phyloP scores from a whole-genome alignment of 345 rosid genomes.

The Heritiera fomes region DNA sequence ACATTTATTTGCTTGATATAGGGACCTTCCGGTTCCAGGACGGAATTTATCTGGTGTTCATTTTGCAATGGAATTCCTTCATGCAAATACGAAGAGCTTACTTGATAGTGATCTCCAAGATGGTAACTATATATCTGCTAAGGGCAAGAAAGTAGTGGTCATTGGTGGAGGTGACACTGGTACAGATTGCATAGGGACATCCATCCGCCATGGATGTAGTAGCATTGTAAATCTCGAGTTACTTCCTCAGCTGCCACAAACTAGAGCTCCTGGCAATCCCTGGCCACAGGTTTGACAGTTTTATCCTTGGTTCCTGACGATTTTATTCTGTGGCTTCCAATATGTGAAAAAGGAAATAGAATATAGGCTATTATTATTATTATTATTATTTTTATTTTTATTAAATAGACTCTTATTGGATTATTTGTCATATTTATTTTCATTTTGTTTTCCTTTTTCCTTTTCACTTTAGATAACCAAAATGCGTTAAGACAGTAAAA shows the following conservation, averaged over 20 bases:
- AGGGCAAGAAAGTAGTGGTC: conserved; percentile 90
- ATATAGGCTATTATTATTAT: neutral
- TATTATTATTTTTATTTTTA: no score
- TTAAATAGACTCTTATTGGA: no score
- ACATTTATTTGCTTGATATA: conserved; percentile 36
- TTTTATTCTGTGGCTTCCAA: neutral
- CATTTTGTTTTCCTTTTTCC: neutral
- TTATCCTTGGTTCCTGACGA: neutral
- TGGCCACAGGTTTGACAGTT: conserved; percentile 88
- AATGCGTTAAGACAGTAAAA: neutral
- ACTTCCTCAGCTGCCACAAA: conserved; percentile 84
- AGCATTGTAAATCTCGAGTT: conserved; percentile 83
- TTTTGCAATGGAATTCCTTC: conserved; percentile 98
- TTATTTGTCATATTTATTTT: neutral
- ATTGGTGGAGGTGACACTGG: conserved; percentile 99
- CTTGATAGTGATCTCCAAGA: conserved; percentile 86
- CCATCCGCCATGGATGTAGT: conserved; percentile 91
- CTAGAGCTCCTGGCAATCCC: conserved; percentile 94
- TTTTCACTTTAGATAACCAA: neutral
- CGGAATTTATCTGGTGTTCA: conserved; percentile 83
- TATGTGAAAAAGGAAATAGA: neutral
- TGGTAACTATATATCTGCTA: conserved; percentile 85
- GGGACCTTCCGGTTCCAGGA: conserved; percentile 97
- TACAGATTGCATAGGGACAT: conserved; percentile 97
- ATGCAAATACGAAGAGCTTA: conserved; percentile 93